Percentiles rank a stretch among this genome's conserved stretches.
Conservation (phyloP, 2,329 filamentous ascomycete species). For the Paradendryphiella salina region DNA sequence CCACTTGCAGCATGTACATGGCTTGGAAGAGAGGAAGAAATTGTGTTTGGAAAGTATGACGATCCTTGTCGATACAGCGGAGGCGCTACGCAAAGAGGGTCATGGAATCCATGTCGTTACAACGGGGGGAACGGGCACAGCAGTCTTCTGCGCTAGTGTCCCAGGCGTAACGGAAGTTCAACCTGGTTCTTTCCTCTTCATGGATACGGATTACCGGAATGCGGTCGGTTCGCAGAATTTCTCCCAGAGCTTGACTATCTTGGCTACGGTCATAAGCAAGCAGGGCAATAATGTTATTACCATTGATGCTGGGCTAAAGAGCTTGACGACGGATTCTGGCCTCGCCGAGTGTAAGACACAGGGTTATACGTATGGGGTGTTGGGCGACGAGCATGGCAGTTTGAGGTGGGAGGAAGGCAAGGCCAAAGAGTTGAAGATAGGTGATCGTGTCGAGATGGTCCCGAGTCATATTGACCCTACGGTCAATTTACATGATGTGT, state of each 20-base stretch:
- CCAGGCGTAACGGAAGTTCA: conserved; percentile 59
- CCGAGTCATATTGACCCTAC: conserved; percentile 61
- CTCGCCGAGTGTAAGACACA: conserved; percentile 52
- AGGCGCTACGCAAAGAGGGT: conserved; percentile 49
- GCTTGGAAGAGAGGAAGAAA: conserved; percentile 47
- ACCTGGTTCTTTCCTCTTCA: conserved; percentile 60
- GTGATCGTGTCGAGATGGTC: conserved; percentile 57
- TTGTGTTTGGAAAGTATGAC: conserved; percentile 54
- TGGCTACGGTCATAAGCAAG: conserved; percentile 55
- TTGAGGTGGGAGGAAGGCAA: conserved; percentile 52
- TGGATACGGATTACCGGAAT: conserved; percentile 61
- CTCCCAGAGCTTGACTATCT: conserved; percentile 54
- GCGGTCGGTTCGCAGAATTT: conserved; percentile 54
- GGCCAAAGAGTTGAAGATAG: conserved; percentile 46
- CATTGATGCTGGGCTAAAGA: conserved; percentile 57
- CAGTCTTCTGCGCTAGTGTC: conserved; percentile 57
- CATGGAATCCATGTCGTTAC: conserved; percentile 56
- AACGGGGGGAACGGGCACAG: conserved; percentile 58
- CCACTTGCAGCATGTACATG: conserved; percentile 58
- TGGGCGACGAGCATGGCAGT: conserved; percentile 57
- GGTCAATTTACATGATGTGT: conserved; percentile 57
- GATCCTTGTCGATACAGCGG: conserved; percentile 51
- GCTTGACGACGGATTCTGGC: conserved; percentile 57
- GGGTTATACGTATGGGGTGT: conserved; percentile 50
- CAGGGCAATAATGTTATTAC: conserved; percentile 53